These are phyloP conservation scores for Lippia alba DNA, from an alignment of 305 asterid genomes.

Conservation along the genomic window DNA sequence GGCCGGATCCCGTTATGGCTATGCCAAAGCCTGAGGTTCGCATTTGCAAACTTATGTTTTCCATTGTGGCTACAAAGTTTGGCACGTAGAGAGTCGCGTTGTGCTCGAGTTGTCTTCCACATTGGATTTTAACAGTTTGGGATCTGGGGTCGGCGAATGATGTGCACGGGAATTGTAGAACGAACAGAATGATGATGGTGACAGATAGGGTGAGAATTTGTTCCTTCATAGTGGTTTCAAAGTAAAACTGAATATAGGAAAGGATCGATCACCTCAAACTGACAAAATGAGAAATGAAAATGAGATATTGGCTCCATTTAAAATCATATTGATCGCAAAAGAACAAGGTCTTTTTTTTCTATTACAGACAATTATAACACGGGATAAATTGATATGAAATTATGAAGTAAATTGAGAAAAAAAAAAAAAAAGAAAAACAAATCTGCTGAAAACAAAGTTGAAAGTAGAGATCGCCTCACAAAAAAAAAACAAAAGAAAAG, in stretches of 20 bases:
- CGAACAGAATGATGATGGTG: slow-evolving; percentile 15
- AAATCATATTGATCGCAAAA: too few relatives aligned
- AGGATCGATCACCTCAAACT: neutral
- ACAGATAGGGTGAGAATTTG: slow-evolving; percentile 7
- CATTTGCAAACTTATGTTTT: slow-evolving; percentile 49
- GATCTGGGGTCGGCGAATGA: slow-evolving; percentile 51
- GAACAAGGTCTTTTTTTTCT: neutral
- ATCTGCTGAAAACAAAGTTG: neutral
- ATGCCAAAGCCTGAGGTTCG: slow-evolving; percentile 47
- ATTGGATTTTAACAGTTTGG: slow-evolving; percentile 36
- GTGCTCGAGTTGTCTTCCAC: slow-evolving; percentile 44
- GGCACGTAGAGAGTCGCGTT: slow-evolving; percentile 46
- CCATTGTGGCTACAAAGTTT: slow-evolving; percentile 60
- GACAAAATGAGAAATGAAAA: too few relatives aligned
- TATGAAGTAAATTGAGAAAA: neutral
- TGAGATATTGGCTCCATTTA: too few relatives aligned
- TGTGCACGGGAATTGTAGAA: slow-evolving; percentile 36
- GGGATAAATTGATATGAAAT: neutral
- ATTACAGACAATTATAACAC: neutral
- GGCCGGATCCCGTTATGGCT: slow-evolving; percentile 48
- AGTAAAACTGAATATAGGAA: neutral
- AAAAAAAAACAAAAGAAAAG: neutral
- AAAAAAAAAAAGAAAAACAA: neutral
- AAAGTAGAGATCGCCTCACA: too few relatives aligned
- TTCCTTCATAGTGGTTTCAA: slow-evolving; percentile 19